These are phyloP conservation scores for Ilyonectria mors-panacis DNA, from an alignment of 2,329 filamentous ascomycete genomes.

Conservation along the genomic window DNA sequence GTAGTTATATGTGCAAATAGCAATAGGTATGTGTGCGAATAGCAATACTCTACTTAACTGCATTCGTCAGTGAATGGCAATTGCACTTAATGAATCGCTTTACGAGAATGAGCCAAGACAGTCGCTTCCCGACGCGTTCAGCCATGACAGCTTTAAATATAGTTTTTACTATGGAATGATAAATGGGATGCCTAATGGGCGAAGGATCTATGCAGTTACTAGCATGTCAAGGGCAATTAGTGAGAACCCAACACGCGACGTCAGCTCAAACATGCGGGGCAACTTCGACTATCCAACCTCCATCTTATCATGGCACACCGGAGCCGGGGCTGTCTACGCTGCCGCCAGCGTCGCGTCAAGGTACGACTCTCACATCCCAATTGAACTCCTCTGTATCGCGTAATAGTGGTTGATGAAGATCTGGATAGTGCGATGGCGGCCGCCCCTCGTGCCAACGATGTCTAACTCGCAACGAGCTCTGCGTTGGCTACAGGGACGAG, in stretches of 20 bases:
- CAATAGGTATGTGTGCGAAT: too few species aligned
- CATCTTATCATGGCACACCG: constrained; percentile 43
- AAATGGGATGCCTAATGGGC: too few species aligned
- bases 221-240: neutral
- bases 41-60: too few species aligned
- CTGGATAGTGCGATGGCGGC: constrained; percentile 50
- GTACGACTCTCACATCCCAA: constrained; percentile 23
- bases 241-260: neutral
- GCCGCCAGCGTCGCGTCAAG: constrained; percentile 50
- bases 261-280: constrained; percentile 28
- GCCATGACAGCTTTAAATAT: neutral
- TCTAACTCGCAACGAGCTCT: constrained; percentile 56
- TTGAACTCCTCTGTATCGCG: neutral
- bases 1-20: too few species aligned
- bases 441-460: constrained; percentile 60
- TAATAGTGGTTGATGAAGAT: neutral
- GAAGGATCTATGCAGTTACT: too few species aligned
- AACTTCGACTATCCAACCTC: constrained; percentile 23
- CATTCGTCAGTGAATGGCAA: neutral
- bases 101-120: neutral
- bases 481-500: constrained; percentile 57
- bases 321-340: constrained; percentile 53
- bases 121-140: neutral
- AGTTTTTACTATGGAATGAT: too few species aligned
- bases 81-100: neutral